phyloP scores from a whole-genome alignment of 2,329 filamentous ascomycete species.

The Colletotrichum sp. region DNA sequence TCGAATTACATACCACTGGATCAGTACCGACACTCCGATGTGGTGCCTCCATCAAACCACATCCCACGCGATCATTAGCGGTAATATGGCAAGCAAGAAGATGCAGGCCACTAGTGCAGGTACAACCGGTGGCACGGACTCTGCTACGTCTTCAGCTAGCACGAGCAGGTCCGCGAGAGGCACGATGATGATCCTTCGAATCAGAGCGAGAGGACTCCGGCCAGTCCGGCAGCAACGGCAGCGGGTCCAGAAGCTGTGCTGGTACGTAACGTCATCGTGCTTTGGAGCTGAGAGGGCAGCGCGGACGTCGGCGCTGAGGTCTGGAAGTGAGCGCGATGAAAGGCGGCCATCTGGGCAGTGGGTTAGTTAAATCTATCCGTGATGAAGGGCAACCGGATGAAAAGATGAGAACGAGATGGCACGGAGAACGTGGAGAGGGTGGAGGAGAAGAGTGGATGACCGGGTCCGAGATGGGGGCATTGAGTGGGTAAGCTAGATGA shows the following conservation, averaged over 20 bases:
- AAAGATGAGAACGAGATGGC: background rate
- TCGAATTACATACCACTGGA: background rate
- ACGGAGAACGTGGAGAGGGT: background rate
- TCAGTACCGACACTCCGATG: background rate
- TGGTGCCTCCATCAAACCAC: background rate
- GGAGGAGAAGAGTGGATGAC: background rate
- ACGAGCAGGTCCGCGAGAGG: slow-evolving; percentile 1
- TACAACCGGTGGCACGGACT: slow-evolving; percentile 6
- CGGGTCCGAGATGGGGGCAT: background rate
- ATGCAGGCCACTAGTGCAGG: slow-evolving; percentile 9
- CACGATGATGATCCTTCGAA: slow-evolving; percentile 1
- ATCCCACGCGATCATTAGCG: slow-evolving; percentile 8
- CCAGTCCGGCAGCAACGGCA: slow-evolving; percentile 11
- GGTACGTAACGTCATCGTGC: slow-evolving; percentile 11
- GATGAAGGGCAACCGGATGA: background rate
- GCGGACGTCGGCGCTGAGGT: slow-evolving; percentile 19
- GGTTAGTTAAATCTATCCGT: background rate
- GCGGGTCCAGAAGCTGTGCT: slow-evolving; percentile 16
- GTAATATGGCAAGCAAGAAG: slow-evolving; percentile 4
- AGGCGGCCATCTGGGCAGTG: background rate
- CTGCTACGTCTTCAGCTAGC: slow-evolving; percentile 2
- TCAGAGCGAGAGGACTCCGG: background rate
- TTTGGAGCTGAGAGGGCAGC: slow-evolving; percentile 5
- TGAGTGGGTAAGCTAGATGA: background rate
- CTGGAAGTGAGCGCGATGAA: slow-evolving; percentile 9